Base-by-base conservation (phyloP, 2,329 filamentous ascomycete species). In the Aspergillus japonicus region DNA sequence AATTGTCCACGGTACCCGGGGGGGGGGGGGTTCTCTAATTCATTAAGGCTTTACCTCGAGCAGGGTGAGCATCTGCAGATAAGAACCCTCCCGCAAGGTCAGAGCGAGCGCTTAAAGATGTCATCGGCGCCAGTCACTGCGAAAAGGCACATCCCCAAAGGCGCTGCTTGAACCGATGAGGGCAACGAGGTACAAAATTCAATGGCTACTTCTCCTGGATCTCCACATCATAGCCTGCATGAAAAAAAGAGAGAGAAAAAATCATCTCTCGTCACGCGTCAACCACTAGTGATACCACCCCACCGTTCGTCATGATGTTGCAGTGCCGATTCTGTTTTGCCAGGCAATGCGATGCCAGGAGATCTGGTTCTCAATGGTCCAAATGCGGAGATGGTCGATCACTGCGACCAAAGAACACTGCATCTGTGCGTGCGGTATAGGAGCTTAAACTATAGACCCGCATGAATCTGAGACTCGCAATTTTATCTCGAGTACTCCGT, bases 291-390 rank as follows among this genome's bases (percentile, higher is more conserved):
- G 16, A 48, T 26, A 5, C 19, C 33, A 26, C 59, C 63, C 63
- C 61, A 65, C 63, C 21, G 61, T 62, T 63, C 62, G 58, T 63
- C 59, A 52, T 55, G 52, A 51, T 51, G 62, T 64, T 65, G 56
- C 62, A 62, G 53, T 47, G 11, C 42, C 24, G 53, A 44, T n/a
- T 8, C 44, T 55, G 50, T 31, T 53, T 39, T 49, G 55, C 58
- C 58, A 59, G 54, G 56, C 50, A 19, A 23, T 29, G 33, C 33
- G 33, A 35, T 51, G 35, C 52, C 60, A 58, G 42, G 53, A 55
- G 42, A 33, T 57, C 24, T 26, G 31, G 58, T 59, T 56, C 56
- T 53, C 42, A 39, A 23, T 21, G 54, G 47, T 31, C 53, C 47
- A 49, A 50, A 54, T 52, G 56, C 58, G 55, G 57, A 60, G 50